Evolutionary conservation across 139 green algal genomes (phyloP).

Genomic region (Chlamydomonas incerta): DNA sequence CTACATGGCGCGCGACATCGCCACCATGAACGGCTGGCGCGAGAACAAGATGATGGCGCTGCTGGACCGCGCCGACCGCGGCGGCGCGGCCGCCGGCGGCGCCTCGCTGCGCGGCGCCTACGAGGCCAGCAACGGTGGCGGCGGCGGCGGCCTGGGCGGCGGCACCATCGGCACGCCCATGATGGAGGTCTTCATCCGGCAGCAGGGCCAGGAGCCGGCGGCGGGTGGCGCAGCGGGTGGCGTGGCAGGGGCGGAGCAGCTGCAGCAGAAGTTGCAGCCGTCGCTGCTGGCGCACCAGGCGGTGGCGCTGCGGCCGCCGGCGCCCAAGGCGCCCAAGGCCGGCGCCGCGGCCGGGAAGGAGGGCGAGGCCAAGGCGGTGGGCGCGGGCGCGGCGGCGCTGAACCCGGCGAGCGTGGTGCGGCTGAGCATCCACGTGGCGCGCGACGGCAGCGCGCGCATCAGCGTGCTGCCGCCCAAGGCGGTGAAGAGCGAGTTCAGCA

Average conservation of each 20-base stretch:
- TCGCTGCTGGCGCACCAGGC: constrained; percentile 54
- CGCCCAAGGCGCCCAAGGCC: background rate
- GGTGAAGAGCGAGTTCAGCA: constrained; percentile 13
- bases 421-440: constrained; percentile 30
- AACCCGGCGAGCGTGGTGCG: constrained; percentile 28
- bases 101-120: background rate
- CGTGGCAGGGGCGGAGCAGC: background rate
- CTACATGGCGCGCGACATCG: constrained; percentile 72
- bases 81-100: background rate
- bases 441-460: constrained; percentile 37
- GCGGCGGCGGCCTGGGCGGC: background rate
- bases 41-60: constrained; percentile 28
- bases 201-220: background rate
- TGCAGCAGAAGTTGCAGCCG: constrained; percentile 16
- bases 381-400: background rate
- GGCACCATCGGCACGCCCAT: constrained; percentile 58
- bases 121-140: background rate
- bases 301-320: constrained; percentile 52
- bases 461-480: constrained; percentile 24
- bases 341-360: background rate
- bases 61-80: background rate
- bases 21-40: constrained; percentile 52
- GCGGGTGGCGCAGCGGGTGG: background rate
- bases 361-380: no score
- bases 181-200: constrained; percentile 78